These are phyloP conservation scores for Trichoderma sp. DNA, from an alignment of 2,329 filamentous ascomycete species.

Conservation along the genomic window DNA sequence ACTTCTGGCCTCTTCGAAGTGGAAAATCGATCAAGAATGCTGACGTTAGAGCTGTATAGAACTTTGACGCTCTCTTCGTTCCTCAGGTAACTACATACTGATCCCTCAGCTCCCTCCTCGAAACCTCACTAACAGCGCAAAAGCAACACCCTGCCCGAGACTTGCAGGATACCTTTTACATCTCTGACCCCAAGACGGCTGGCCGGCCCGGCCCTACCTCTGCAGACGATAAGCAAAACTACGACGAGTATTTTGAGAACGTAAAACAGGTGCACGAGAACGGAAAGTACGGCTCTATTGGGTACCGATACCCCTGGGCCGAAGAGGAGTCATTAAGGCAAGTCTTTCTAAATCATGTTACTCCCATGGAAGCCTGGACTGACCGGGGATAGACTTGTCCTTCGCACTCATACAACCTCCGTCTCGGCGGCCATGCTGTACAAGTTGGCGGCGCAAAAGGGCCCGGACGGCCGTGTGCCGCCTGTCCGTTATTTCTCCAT, in stretches of 20 bases:
- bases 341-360: not conserved
- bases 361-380: not conserved
- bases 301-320: conserved; percentile 94
- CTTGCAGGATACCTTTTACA: conserved; percentile 98
- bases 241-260: conserved; percentile 85
- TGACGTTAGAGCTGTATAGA: conserved; percentile 42
- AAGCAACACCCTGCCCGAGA: conserved; percentile 93
- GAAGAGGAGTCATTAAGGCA: conserved; percentile 76
- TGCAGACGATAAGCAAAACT: conserved; percentile 64
- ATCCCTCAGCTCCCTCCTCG: rapidly evolving
- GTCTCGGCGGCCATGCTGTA: conserved; percentile 89
- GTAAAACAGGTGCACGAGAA: conserved; percentile 84
- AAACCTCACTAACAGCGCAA: not conserved
- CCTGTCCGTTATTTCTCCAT: conserved; percentile 97
- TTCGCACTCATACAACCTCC: conserved; percentile 94
- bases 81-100: conserved; percentile 57
- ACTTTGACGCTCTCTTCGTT: conserved; percentile 95
- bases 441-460: conserved; percentile 80
- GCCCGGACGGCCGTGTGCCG: conserved; percentile 65
- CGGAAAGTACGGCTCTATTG: conserved; percentile 91
- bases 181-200: conserved; percentile 80
- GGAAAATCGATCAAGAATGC: not conserved
- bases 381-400: conserved; percentile 60
- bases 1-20: not conserved
- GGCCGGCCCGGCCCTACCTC: conserved; percentile 64